Evolutionary conservation across 2,329 filamentous ascomycete genomes (phyloP).

Genomic region (Penicillium digitatum): DNA sequence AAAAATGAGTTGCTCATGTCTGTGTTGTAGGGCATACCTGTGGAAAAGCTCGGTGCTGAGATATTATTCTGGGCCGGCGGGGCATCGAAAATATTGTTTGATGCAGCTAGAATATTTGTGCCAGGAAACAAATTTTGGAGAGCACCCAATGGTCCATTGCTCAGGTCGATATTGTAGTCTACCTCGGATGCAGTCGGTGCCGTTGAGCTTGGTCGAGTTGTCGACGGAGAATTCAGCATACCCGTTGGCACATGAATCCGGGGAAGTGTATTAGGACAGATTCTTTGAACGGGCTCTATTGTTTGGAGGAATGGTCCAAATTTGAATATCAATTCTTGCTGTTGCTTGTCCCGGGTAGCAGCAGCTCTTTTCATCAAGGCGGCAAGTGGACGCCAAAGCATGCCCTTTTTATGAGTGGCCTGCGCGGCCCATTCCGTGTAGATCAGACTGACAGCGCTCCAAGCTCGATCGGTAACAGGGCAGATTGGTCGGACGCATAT

Average conservation of each 20-base stretch:
- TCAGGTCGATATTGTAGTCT: constrained; percentile 25
- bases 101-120: constrained; percentile 24
- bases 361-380: constrained; percentile 59
- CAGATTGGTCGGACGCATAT: constrained; percentile 56
- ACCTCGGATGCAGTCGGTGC: constrained; percentile 1
- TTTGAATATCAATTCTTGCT: constrained; percentile 26
- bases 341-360: constrained; percentile 51
- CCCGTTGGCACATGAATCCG: constrained; percentile 20
- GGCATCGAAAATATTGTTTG: constrained; percentile 7
- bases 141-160: constrained; percentile 23
- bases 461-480: constrained; percentile 57
- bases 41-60: constrained; percentile 6
- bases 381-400: constrained; percentile 61
- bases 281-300: constrained; percentile 3
- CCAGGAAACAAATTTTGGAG: constrained; percentile 30
- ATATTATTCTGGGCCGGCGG: constrained; percentile 10
- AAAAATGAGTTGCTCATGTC: constrained; percentile 15
- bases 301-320: constrained; percentile 14
- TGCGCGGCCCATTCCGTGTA: constrained; percentile 38
- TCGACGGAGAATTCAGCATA: background rate
- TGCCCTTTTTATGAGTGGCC: constrained; percentile 47
- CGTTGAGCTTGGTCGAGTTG: constrained; percentile 3
- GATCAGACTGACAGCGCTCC: constrained; percentile 52
- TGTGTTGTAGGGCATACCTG: constrained; percentile 11
- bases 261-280: constrained; percentile 16